Base-by-base conservation (phyloP, 176 grass and related monocot genomes). In the Hyparrhenia diplandra region DNA sequence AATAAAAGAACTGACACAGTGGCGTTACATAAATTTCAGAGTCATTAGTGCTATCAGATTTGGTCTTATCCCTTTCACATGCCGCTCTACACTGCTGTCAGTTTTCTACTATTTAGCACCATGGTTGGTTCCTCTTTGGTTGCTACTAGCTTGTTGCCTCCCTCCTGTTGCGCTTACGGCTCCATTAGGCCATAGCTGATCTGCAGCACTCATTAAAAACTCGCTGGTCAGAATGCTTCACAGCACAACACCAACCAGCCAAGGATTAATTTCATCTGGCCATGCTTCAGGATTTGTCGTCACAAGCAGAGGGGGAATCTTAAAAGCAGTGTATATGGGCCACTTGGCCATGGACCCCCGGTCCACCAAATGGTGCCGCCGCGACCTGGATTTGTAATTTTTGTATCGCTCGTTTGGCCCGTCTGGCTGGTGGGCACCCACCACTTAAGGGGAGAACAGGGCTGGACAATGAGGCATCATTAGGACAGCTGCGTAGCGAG, bases 241-340 rank as follows among this genome's bases (percentile, higher is more conserved):
- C 59, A 65, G 8, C 82, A 74, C 58, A 72, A 57, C 82, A n/a
- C n/a, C n/a, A n/a, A n/a, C n/a, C n/a, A n/a, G n/a, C n/a, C n/a
- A n/a, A n/a, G n/a, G 86, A 68, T 69, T 79, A 67, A 76, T 64
- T 54, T n/a, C 36, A 75, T 75, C 42, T 69, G 70, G 69, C 76
- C 13, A 14, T 25, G 27, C 62, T 30, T 0, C 27, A 8, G 51
- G 41, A 74, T 84, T 85, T 81, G 82, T 85, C 81, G 39, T 59
- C 71, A 81, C 77, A 25, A 25, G 71, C 55, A n/a, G 25, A 24
- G 13, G 10, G 17, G 47, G 87, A 85, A 89, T 89, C 82, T 85
- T 71, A 64, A 41, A 71, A 77, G 55, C 77, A 17, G 43, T 76
- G n/a, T n/a, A 43, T 25, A 13, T 41, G 27, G 10, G 59, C 46